Evolutionary conservation across 1,284 basidiomycete species (phyloP), one percentile per base, ranked within the genome.

Genomic region (Lentinus polychrous): DNA sequence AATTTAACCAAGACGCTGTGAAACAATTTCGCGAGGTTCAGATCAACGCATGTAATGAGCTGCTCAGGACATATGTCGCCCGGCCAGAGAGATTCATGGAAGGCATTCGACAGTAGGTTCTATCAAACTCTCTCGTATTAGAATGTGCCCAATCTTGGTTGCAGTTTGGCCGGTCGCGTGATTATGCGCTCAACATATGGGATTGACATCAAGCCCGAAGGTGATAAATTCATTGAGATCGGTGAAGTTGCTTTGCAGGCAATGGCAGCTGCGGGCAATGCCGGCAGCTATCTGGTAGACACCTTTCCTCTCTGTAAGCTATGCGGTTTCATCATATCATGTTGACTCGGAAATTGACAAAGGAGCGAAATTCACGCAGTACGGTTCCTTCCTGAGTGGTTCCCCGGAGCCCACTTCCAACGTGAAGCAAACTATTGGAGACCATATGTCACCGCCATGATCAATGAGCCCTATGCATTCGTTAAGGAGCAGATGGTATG

Each of bases 381-480:
- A 40, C 63, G 59, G 47, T 57, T 68, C 43, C 47, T 72, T 11
- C 71, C 71, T 0, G 53, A 46, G 10, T 72, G 69, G 69, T 54
- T 71, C 39, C 71, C 71, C 2, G 71, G 70, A 5, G 63, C 67
- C 0, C 57, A 58, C 1, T 73, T 75, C 68, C 55, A 66, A 4
- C 67, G 69, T 12, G 70, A 72, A 39, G 74, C 66, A 0, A 65
- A 62, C 60, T 66, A 53, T 36, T 60, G 62, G 56, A 55, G 53
- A 48, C 42, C 51, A 18, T 8, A 18, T 37, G 22, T 48, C 14
- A 8, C 34, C 27, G 37, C 10, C 56, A 43, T 51, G 35, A 20
- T 43, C 2, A 23, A 48, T 14, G 45, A 44, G 14, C 48, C 50
- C 8, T 46, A 43, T 18, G 17, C 48, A 5, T 39, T 17, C 20